Evolutionary conservation across 2,329 filamentous ascomycete species (phyloP).

Genomic region (Zymoseptoria crescenta): DNA sequence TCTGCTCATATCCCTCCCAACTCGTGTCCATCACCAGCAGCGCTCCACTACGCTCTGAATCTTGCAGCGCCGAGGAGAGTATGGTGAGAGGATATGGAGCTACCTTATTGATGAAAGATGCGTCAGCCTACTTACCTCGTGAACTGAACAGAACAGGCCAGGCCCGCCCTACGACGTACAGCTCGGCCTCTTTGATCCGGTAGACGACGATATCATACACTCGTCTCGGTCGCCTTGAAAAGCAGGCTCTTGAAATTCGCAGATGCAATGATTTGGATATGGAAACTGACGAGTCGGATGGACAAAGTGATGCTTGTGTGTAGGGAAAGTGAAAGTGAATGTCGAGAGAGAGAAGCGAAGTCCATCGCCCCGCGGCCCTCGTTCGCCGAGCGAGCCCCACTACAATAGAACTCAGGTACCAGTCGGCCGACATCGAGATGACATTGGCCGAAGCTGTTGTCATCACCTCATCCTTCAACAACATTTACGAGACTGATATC

Average conservation of each 20-base stretch:
- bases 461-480: too few relatives aligned
- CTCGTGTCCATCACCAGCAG: slow-evolving; percentile 63
- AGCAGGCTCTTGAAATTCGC: neutral
- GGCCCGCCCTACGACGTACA: neutral
- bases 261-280: too few relatives aligned
- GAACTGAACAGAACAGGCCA: neutral
- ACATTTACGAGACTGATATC: too few relatives aligned
- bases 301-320: too few relatives aligned
- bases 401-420: too few relatives aligned
- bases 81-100: neutral
- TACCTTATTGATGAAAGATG: neutral
- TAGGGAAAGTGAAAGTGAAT: too few relatives aligned
- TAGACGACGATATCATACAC: neutral
- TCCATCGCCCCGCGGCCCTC: too few relatives aligned
- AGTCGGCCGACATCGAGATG: too few relatives aligned
- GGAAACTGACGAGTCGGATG: too few relatives aligned
- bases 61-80: slow-evolving; percentile 32
- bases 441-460: too few relatives aligned
- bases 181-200: neutral
- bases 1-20: slow-evolving; percentile 57
- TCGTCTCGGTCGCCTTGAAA: neutral
- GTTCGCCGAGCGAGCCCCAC: too few relatives aligned
- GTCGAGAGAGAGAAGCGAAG: too few relatives aligned
- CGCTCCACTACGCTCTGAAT: slow-evolving; percentile 33
- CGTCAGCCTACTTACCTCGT: neutral